phyloP scores from a whole-genome alignment of 345 rosid genomes.

The Firmiana major region DNA sequence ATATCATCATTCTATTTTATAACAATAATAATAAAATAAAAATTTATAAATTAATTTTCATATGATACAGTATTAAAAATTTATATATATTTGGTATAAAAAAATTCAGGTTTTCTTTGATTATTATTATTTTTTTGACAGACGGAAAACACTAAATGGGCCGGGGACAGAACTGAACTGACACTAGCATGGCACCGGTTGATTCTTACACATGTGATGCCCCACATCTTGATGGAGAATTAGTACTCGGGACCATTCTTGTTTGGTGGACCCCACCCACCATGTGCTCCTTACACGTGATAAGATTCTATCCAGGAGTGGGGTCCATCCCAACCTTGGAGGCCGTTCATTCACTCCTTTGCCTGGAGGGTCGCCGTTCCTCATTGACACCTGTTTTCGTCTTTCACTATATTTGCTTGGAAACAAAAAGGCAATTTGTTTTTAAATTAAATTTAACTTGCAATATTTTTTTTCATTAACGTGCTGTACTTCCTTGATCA shows the following conservation, averaged over 20 bases:
- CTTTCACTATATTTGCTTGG: too few species aligned
- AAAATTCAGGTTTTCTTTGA: too few species aligned
- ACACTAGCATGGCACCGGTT: constrained; percentile 15
- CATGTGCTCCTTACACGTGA: constrained; percentile 21
- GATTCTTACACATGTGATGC: constrained; percentile 24
- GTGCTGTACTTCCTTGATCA: too few species aligned
- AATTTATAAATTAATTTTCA: too few species aligned
- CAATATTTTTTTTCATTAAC: too few species aligned
- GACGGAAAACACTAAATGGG: background rate
- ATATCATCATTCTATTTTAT: too few species aligned
- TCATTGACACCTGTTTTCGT: background rate
- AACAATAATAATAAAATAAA: too few species aligned
- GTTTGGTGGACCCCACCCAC: background rate
- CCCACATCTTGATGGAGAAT: background rate
- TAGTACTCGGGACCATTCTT: background rate
- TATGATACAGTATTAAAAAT: too few species aligned
- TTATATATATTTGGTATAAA: too few species aligned
- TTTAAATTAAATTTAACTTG: too few species aligned
- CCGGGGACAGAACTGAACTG: constrained; percentile 1
- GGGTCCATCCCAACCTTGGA: constrained; percentile 18
- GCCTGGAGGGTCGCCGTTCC: background rate
- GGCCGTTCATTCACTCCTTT: constrained; percentile 25
- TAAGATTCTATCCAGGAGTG: background rate
- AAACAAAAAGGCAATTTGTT: too few species aligned
- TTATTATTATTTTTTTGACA: too few species aligned